phyloP scores from a whole-genome alignment of 2,329 filamentous ascomycete genomes.

The Hirsutella minnesotensis region DNA sequence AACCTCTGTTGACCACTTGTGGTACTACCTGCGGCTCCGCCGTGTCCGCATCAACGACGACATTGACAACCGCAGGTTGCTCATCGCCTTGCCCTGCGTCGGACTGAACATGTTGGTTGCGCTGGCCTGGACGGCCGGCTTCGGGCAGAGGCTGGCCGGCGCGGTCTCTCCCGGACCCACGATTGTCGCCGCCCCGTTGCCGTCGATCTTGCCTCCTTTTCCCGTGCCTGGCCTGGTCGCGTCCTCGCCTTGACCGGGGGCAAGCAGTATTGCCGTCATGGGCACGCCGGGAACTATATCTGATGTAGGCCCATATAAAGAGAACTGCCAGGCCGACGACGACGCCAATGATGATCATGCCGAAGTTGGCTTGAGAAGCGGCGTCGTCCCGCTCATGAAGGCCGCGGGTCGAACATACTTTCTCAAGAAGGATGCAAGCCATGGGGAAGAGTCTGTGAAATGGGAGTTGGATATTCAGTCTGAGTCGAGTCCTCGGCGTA shows the following conservation, averaged over 20 bases:
- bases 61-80: no score
- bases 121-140: no score
- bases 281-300: background rate
- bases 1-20: no score
- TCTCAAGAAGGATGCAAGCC: conserved; percentile 4
- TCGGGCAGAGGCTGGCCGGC: no score
- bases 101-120: no score
- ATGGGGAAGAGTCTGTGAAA: background rate
- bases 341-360: background rate
- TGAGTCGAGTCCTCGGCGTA: no score
- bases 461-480: no score
- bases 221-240: no score
- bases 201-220: background rate
- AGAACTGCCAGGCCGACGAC: background rate
- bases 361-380: background rate
- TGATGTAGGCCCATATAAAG: background rate
- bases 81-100: no score
- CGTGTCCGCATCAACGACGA: background rate
- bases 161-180: background rate
- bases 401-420: background rate
- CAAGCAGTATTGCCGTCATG: background rate
- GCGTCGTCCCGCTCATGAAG: background rate
- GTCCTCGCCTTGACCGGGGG: no score
- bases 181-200: background rate
- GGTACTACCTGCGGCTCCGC: background rate